Percentiles rank a stretch among this genome's conserved stretches.
These are phyloP conservation scores for Cymbopogon flexuosus DNA, from an alignment of 202 grass and related monocot genomes.

Conservation along the genomic window DNA sequence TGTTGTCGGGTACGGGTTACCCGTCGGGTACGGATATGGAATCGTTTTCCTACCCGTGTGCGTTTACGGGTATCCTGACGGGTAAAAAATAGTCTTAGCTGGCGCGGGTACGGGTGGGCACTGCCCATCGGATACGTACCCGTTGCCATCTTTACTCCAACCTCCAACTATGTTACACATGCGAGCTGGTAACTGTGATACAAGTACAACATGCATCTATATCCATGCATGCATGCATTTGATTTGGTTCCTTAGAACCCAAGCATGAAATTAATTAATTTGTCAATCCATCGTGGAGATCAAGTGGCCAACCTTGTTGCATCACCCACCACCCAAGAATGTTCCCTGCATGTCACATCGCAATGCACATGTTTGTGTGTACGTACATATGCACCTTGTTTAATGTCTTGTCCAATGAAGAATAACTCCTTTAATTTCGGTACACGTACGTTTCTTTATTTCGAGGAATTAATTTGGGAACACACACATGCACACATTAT, in stretches of 20 bases:
- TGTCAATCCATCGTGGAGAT: not conserved
- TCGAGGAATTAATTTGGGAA: not conserved
- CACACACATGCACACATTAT: too few species aligned
- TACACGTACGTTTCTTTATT: not conserved
- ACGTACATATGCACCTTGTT: too few species aligned
- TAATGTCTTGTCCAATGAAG: not conserved
- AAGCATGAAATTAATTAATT: slow-evolving; percentile 28
- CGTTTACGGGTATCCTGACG: too few species aligned
- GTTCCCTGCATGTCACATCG: slow-evolving; percentile 27
- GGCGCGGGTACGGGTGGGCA: too few species aligned
- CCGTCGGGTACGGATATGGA: too few species aligned
- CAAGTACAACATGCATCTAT: not conserved
- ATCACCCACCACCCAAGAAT: slow-evolving; percentile 45
- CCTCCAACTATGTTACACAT: slow-evolving; percentile 8
- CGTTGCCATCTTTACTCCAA: too few species aligned
- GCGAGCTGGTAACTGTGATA: not conserved
- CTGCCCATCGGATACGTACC: too few species aligned
- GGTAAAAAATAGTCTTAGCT: too few species aligned
- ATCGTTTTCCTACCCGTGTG: too few species aligned
- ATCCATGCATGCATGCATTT: not conserved
- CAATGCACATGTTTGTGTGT: too few species aligned
- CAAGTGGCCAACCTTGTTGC: slow-evolving; percentile 31
- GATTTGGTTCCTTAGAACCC: slow-evolving; percentile 19
- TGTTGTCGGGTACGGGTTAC: too few species aligned
- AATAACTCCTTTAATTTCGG: not conserved